Evolutionary conservation across 1,139 yeast genomes (phyloP), one percentile per base, ranked within the genome.

Genomic region (Kodamaea derodonti): DNA sequence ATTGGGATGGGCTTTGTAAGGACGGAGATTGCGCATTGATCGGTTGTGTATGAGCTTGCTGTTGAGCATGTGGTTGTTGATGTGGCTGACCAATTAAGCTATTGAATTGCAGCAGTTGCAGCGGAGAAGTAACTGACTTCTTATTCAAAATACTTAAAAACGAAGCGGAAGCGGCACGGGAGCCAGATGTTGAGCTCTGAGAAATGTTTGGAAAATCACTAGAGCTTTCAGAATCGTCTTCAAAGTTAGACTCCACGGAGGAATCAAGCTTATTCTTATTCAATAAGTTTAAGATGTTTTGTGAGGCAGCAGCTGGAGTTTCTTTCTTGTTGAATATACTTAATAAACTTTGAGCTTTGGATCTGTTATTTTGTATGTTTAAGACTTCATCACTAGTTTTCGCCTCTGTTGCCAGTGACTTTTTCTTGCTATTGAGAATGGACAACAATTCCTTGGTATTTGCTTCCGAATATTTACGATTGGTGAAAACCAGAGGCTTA

Each of bases 381-480:
- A 28, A 10, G 30, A 31, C 14, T 34, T 44, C 48, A 34, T 39
- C 49, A 29, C 43, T 41, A 35, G 46, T 38, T 3, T 35, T 35
- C 7, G 24, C 29, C 22, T 30, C 25, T 9, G 24, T 29, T 6
- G 15, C 32, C 23, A 17, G 43, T 11, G 33, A 29, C 36, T 40
- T 41, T 29, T 37, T 40, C 4, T 60, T 54, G 36, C 54, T 56
- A 25, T 67, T 75, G 44, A 78, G 59, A 17, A 78, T 63, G 4
- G 78, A 71, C 39, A 78, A 60, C 14, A 78, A 51, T 38, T 77
- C 81, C 42, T 68, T 73, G 8, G 80, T 70, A 41, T 75, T 68
- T 1, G 68, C 58, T 35, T 56, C 65, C 20, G 60, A 57, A 4
- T 64, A 54, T 32, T 54, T 56, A 41, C 57, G 58, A 33, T 57